phyloP scores from a whole-genome alignment of 805 yeast genomes.

The Ogataea nitratoaversa region DNA sequence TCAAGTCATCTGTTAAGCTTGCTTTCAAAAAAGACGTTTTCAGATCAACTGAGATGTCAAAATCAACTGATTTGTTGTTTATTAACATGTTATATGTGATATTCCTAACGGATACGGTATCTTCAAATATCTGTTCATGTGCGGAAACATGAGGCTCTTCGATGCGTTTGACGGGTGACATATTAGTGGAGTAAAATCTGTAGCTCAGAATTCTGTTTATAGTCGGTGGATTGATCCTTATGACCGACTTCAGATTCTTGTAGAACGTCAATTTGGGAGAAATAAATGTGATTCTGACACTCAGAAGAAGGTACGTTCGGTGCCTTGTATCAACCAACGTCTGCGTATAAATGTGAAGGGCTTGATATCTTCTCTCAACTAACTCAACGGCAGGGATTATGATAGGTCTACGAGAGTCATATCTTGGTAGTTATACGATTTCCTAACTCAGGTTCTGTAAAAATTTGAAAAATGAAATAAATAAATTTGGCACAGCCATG shows the following conservation, averaged over 20 bases:
- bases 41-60: slow-evolving; percentile 44
- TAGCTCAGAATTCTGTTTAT: neutral
- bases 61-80: slow-evolving; percentile 6
- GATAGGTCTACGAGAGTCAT: too few species aligned
- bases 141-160: neutral
- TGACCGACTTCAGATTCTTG: slow-evolving; percentile 2
- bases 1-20: slow-evolving; percentile 76
- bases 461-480: too few species aligned
- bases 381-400: too few species aligned
- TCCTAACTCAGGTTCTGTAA: neutral
- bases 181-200: neutral
- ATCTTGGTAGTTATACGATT: too few species aligned
- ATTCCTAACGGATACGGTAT: slow-evolving; percentile 48
- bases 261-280: slow-evolving; percentile 1
- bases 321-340: too few species aligned
- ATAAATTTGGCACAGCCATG: neutral
- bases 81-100: slow-evolving; percentile 29
- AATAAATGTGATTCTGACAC: neutral
- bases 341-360: neutral
- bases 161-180: neutral
- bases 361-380: too few species aligned
- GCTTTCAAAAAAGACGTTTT: slow-evolving; percentile 68
- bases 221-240: slow-evolving; percentile 1
- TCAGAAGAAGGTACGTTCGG: too few species aligned
- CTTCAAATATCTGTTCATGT: slow-evolving; percentile 14